Evolutionary conservation across 139 green algal genomes (phyloP).

Genomic region (Pleodorina starrii): DNA sequence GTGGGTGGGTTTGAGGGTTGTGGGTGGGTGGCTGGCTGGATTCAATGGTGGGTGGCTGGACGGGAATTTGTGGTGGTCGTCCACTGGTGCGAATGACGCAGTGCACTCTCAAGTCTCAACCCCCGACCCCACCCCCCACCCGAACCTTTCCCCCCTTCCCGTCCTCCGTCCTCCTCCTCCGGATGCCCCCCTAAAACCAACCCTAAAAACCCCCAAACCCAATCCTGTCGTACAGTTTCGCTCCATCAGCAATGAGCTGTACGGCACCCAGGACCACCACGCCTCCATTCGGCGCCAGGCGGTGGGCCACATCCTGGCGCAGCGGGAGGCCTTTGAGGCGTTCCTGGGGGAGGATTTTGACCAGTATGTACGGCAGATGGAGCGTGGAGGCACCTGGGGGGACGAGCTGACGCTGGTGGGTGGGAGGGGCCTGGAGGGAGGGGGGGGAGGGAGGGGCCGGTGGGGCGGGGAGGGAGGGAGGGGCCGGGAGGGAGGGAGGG

Average conservation of each 20-base stretch:
- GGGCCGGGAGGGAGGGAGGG: no score
- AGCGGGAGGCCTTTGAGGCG: slow-evolving; percentile 62
- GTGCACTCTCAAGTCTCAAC: no score
- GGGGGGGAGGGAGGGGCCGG: not conserved
- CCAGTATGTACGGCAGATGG: slow-evolving; percentile 69
- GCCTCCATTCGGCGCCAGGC: slow-evolving; percentile 58
- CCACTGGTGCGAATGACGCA: no score
- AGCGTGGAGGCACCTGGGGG: slow-evolving; percentile 69
- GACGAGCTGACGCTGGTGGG: slow-evolving; percentile 85
- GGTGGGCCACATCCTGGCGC: slow-evolving; percentile 65
- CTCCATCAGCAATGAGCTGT: slow-evolving; percentile 71
- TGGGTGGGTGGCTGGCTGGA: no score
- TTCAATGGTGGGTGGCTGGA: no score
- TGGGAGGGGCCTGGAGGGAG: not conserved
- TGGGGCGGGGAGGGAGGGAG: not conserved
- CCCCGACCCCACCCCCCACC: no score
- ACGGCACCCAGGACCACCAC: slow-evolving; percentile 71
- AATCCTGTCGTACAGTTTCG: slow-evolving; percentile 83
- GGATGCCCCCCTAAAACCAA: no score
- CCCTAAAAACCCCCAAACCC: no score
- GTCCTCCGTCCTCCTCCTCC: no score
- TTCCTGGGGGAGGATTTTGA: slow-evolving; percentile 66
- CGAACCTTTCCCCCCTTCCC: no score
- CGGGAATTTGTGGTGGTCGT: no score
- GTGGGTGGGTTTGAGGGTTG: no score